Percentiles rank a stretch among this genome's conserved stretches.
Evolutionary conservation across 768 basidiomycete species (phyloP).

Genomic region (Chalciporus pseudorubinellus): DNA sequence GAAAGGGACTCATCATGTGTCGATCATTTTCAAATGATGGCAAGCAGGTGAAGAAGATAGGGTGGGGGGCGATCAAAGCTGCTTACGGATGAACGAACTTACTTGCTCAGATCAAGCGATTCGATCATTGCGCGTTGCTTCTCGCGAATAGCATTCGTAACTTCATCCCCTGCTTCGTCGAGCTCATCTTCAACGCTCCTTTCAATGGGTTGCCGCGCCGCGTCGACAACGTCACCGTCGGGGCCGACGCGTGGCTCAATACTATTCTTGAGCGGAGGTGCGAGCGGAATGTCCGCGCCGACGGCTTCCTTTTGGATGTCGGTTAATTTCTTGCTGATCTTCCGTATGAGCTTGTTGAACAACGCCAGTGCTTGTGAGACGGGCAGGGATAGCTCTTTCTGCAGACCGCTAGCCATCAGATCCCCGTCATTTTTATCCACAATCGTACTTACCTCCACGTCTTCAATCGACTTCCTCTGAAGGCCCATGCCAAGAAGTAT

Average conservation of each 20-base stretch:
- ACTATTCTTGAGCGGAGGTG: conserved; percentile 26
- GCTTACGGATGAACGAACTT: conserved; percentile 33
- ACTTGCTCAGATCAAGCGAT: conserved; percentile 86
- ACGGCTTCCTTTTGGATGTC: conserved; percentile 81
- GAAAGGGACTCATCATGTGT: no score
- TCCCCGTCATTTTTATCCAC: background rate
- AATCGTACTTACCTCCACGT: conserved; percentile 65
- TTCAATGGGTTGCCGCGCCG: conserved; percentile 47
- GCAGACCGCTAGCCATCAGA: conserved; percentile 6
- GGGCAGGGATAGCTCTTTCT: conserved; percentile 80
- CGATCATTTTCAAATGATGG: background rate
- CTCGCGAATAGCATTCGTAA: conserved; percentile 51
- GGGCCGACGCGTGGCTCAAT: background rate
- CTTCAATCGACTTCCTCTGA: conserved; percentile 87
- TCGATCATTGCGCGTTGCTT: conserved; percentile 86
- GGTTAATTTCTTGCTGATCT: conserved; percentile 71
- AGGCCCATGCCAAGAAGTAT: conserved; percentile 87
- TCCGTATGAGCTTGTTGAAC: conserved; percentile 87
- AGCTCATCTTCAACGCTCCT: conserved; percentile 62
- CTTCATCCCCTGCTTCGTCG: conserved; percentile 69
- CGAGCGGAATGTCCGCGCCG: conserved; percentile 56
- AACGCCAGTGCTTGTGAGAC: conserved; percentile 87
- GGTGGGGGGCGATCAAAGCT: background rate
- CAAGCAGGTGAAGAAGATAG: background rate
- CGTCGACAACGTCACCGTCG: conserved; percentile 12